Conservation (phyloP, 768 basidiomycete species). For the Leccinum incarnatum region DNA sequence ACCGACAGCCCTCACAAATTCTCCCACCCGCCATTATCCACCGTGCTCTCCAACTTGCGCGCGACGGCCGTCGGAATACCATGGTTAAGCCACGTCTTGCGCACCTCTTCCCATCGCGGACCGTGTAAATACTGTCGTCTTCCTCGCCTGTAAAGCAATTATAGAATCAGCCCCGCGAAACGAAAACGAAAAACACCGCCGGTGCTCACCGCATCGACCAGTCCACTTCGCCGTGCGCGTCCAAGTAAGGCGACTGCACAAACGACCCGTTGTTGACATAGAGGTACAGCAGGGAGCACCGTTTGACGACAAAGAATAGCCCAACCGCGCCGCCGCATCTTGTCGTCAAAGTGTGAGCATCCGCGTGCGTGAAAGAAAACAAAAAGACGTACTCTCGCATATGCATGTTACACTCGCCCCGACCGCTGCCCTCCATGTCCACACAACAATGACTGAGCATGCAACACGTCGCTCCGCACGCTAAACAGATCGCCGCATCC, state of each 20-base stretch:
- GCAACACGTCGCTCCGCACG: slow-evolving; percentile 87
- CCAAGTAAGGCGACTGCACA: slow-evolving; percentile 84
- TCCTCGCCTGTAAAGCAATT: slow-evolving; percentile 56
- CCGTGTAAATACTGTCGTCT: slow-evolving; percentile 84
- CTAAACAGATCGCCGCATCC: slow-evolving; percentile 87
- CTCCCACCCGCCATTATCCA: slow-evolving; percentile 95
- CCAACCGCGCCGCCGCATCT: slow-evolving; percentile 88
- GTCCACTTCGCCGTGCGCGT: slow-evolving; percentile 92
- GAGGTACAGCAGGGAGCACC: slow-evolving; percentile 85
- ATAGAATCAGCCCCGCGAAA: neutral
- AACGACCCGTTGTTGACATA: slow-evolving; percentile 91
- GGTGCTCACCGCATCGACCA: slow-evolving; percentile 73
- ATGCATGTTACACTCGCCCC: slow-evolving; percentile 96
- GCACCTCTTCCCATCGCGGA: slow-evolving; percentile 86
- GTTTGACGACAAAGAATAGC: slow-evolving; percentile 87
- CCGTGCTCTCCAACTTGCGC: slow-evolving; percentile 79
- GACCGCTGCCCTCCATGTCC: slow-evolving; percentile 50
- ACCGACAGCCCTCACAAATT: slow-evolving; percentile 46
- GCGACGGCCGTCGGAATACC: slow-evolving; percentile 89
- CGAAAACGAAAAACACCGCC: neutral
- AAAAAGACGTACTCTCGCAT: slow-evolving; percentile 77
- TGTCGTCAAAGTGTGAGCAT: slow-evolving; percentile 26
- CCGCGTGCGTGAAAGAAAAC: too few relatives aligned
- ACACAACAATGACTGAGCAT: slow-evolving; percentile 91
- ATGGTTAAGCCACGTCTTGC: slow-evolving; percentile 88